phyloP scores from a whole-genome alignment of 2,329 filamentous ascomycete genomes.

The Pseudonectria foliicola region DNA sequence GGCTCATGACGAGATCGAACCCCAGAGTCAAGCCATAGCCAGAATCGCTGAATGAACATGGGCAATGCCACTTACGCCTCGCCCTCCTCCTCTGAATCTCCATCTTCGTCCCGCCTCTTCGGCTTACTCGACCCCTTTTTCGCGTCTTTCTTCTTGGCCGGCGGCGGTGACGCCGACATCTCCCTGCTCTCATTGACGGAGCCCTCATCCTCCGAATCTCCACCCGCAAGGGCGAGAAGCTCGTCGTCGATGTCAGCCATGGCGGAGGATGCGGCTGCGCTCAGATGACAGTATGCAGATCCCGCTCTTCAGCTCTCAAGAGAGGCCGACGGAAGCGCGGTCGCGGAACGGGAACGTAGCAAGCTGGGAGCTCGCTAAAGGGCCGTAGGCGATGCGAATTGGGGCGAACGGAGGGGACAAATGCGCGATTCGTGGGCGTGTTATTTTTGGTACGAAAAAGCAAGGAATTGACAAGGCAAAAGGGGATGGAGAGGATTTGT shows the following conservation, averaged over 20 bases:
- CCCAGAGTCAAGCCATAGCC: neutral
- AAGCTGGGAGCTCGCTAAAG: no score
- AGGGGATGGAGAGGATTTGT: slow-evolving; percentile 10
- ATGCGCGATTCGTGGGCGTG: no score
- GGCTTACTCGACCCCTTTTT: slow-evolving; percentile 33
- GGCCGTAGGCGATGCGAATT: no score
- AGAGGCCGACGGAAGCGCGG: neutral
- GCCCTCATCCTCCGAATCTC: slow-evolving; percentile 57
- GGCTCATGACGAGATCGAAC: neutral
- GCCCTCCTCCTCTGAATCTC: slow-evolving; percentile 57
- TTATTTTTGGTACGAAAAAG: no score
- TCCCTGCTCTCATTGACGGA: slow-evolving; percentile 47
- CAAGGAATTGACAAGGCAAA: slow-evolving; percentile 4
- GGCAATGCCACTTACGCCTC: slow-evolving; percentile 31
- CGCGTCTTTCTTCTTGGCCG: slow-evolving; percentile 25
- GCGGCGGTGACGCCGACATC: slow-evolving; percentile 46
- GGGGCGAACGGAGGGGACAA: no score
- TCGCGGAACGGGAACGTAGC: no score
- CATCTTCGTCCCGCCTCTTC: slow-evolving; percentile 36
- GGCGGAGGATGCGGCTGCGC: slow-evolving; percentile 18
- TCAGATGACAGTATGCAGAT: slow-evolving; percentile 3
- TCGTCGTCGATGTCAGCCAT: slow-evolving; percentile 94
- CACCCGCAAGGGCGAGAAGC: slow-evolving; percentile 85
- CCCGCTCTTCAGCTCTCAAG: slow-evolving; percentile 11
- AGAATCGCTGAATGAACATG: neutral